Conservation (phyloP, 2,329 filamentous ascomycete species). For the Pseudogymnoascus sp. region DNA sequence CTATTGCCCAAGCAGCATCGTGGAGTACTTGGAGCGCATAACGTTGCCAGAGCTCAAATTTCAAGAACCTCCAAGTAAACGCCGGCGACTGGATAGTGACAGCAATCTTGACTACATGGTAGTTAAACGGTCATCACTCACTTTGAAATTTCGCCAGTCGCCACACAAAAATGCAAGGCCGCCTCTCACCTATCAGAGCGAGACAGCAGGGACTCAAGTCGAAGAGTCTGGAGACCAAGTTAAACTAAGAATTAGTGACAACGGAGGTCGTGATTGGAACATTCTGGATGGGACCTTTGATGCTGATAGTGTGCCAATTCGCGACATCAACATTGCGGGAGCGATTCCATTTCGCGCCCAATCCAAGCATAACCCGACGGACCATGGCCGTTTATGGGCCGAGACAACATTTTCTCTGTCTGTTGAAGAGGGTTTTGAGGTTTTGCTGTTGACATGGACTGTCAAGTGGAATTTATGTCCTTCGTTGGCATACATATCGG, state of each 20-base stretch:
- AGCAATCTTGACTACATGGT: slow-evolving; percentile 17
- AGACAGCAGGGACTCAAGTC: not conserved
- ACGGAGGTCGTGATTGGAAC: not conserved
- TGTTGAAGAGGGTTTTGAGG: slow-evolving; percentile 16
- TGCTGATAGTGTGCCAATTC: slow-evolving; percentile 9
- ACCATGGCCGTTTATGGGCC: slow-evolving; percentile 23
- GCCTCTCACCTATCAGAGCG: slow-evolving; percentile 16
- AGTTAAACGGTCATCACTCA: slow-evolving; percentile 20
- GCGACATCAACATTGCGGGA: slow-evolving; percentile 21
- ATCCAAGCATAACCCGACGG: slow-evolving; percentile 17
- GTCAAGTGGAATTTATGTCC: slow-evolving; percentile 26
- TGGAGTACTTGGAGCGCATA: slow-evolving; percentile 15
- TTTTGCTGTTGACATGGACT: slow-evolving; percentile 19
- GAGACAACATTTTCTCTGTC: slow-evolving; percentile 20
- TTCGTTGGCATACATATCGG: slow-evolving; percentile 17
- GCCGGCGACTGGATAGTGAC: not conserved
- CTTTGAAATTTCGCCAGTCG: slow-evolving; percentile 14
- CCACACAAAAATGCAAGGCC: slow-evolving; percentile 16
- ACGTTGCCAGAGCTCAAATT: slow-evolving; percentile 19
- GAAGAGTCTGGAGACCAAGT: not conserved
- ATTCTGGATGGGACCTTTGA: slow-evolving; percentile 18
- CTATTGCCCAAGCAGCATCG: slow-evolving; percentile 15
- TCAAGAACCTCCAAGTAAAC: not conserved
- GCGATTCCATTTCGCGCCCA: slow-evolving; percentile 17
- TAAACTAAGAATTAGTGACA: not conserved